Conservation (phyloP, 2,329 filamentous ascomycete genomes). For the Beauveria sp. region DNA sequence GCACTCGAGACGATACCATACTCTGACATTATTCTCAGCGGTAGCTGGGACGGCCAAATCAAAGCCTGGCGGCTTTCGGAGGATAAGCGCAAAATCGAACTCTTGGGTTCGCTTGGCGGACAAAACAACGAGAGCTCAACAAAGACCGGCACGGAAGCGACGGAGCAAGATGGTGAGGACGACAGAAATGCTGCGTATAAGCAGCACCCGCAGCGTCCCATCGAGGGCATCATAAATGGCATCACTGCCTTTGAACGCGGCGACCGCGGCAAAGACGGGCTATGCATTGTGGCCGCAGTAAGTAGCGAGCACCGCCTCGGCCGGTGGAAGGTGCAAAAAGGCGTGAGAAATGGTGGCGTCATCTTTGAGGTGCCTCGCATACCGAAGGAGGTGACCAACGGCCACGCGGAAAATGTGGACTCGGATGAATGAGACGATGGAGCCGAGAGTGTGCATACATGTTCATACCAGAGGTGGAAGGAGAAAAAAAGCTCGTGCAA, state of each 20-base stretch:
- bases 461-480: not conserved
- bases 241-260: slow-evolving; percentile 82
- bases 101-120: slow-evolving; percentile 57
- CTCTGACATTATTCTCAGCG: slow-evolving; percentile 81
- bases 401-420: slow-evolving; percentile 25
- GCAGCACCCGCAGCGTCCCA: slow-evolving; percentile 19
- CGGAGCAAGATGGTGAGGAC: slow-evolving; percentile 18
- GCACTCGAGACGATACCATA: slow-evolving; percentile 80
- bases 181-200: slow-evolving; percentile 21
- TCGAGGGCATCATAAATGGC: slow-evolving; percentile 79
- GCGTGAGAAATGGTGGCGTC: slow-evolving; percentile 74
- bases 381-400: not conserved
- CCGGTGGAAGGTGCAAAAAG: slow-evolving; percentile 61
- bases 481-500: not conserved
- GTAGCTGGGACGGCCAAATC: slow-evolving; percentile 84
- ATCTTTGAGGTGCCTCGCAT: slow-evolving; percentile 70
- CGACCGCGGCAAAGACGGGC: slow-evolving; percentile 63
- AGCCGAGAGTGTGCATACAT: not conserved
- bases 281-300: slow-evolving; percentile 79
- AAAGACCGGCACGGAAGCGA: not conserved
- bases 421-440: slow-evolving; percentile 20
- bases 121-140: slow-evolving; percentile 2
- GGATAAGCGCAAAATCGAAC: slow-evolving; percentile 72
- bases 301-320: slow-evolving; percentile 82
- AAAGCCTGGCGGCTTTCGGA: slow-evolving; percentile 77